Evolutionary conservation across 2,329 filamentous ascomycete genomes (phyloP), one percentile per base, ranked within the genome.

Genomic region (Arthrinium phaeospermum): DNA sequence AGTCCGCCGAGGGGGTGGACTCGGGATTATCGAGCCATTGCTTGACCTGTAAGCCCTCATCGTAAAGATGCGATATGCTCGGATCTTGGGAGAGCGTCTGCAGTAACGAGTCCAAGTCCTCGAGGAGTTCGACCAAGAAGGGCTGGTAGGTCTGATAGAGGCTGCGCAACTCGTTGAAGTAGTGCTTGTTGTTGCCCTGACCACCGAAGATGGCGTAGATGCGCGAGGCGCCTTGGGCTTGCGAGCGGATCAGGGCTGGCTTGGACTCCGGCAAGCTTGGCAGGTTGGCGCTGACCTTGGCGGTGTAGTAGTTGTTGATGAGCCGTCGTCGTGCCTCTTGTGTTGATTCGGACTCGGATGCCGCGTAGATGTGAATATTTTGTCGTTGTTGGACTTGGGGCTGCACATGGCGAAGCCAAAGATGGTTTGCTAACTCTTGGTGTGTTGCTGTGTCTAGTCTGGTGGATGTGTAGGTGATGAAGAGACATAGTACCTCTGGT

Each of bases 41-140:
- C 68, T 78, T 72, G 49, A 81, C 75, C 69, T 81, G 79, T 13
- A 82, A 69, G 34, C 79, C 79, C 45, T 78, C 71, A n/a, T 71
- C 67, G 53, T 75, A 77, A 12, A 75, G 75, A 24, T 76, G 73
- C 4, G 76, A 75, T 30, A 74, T 73, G 53, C 72, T 74, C 4
- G 67, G n/a, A 68, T 76, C 74, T n/a, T 71, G 73, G 24, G 76
- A 76, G 6, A 77, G 72, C 1, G 73, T 72, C 30, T 73, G 72
- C 7, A 77, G 75, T 34, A 70, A 71, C 7, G 73, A 64, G 41
- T 74, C 72, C 0, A 76, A 71, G 45, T 74, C 72, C 2, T 73
- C 30, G 8, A 77, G 71, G 10, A 77, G 74, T 7, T 74, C 71
- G 14, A 24, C 71, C 22, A 72, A 73, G 16, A 76, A 70, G 16